Conservation (phyloP, 805 yeast genomes). For the Kuraishia cidri region DNA sequence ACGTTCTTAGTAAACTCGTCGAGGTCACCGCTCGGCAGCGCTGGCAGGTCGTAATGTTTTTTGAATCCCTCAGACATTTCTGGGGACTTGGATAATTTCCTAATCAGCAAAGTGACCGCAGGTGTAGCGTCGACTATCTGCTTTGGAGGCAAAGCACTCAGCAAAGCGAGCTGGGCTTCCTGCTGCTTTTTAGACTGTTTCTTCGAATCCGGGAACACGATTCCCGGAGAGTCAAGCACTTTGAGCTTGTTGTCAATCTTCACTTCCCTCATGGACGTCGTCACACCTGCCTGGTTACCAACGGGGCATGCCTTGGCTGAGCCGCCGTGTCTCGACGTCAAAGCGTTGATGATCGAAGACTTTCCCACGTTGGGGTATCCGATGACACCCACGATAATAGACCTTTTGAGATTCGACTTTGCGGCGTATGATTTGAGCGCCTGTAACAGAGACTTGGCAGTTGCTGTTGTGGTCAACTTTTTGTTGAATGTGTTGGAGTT, state of each 20-base stretch:
- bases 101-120: constrained; percentile 69
- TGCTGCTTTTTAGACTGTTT: constrained; percentile 49
- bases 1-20: constrained; percentile 79
- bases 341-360: constrained; percentile 86
- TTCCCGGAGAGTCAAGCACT: constrained; percentile 93
- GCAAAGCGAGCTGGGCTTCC: constrained; percentile 80
- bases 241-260: constrained; percentile 86
- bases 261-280: constrained; percentile 85
- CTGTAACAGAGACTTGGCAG: constrained; percentile 67
- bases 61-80: constrained; percentile 75
- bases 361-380: constrained; percentile 98
- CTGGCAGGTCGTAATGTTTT: constrained; percentile 68
- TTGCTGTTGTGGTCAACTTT: constrained; percentile 58
- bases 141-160: constrained; percentile 87
- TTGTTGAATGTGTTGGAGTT: constrained; percentile 64
- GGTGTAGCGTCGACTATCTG: constrained; percentile 77
- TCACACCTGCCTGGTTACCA: constrained; percentile 97
- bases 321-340: constrained; percentile 74
- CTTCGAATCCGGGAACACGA: constrained; percentile 67
- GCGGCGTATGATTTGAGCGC: constrained; percentile 81
- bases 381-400: constrained; percentile 88
- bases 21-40: constrained; percentile 63
- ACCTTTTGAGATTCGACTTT: constrained; percentile 77
- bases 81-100: constrained; percentile 62
- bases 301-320: constrained; percentile 80